Evolutionary conservation across 331 rosid species (phyloP).

Genomic region (Rhamnella rubrinervis): DNA sequence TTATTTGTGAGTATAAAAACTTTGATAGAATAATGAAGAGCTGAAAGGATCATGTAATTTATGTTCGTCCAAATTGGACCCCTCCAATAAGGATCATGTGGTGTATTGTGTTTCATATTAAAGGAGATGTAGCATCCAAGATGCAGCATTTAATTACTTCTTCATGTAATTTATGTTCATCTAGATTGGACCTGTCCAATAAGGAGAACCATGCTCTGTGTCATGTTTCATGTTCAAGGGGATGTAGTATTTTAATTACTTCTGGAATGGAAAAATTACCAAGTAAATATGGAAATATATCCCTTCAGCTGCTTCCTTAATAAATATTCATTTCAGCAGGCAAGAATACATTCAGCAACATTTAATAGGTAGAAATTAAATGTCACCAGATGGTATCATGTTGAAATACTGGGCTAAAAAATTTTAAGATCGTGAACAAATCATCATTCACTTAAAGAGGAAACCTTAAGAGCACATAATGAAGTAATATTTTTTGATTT

Average conservation of each 20-base stretch:
- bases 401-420: background rate
- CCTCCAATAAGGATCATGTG: constrained; percentile 90
- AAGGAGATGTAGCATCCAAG: constrained; percentile 47
- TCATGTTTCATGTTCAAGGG: too few species aligned
- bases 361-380: background rate
- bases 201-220: too few species aligned
- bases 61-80: constrained; percentile 95
- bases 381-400: background rate
- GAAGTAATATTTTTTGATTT: background rate
- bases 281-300: constrained; percentile 11
- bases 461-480: background rate
- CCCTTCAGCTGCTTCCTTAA: too few species aligned
- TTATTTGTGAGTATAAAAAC: constrained; percentile 35
- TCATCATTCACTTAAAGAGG: background rate
- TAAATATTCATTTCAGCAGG: too few species aligned
- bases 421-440: background rate
- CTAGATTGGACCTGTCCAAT: constrained; percentile 46
- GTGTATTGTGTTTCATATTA: constrained; percentile 89
- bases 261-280: background rate
- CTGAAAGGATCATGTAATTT: constrained; percentile 86
- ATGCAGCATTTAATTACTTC: constrained; percentile 5
- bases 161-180: background rate
- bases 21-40: constrained; percentile 81
- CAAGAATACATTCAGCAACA: background rate
- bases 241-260: too few species aligned